These are phyloP conservation scores for Quercus bicolor DNA, from an alignment of 306 rosid genomes.

Conservation along the genomic window DNA sequence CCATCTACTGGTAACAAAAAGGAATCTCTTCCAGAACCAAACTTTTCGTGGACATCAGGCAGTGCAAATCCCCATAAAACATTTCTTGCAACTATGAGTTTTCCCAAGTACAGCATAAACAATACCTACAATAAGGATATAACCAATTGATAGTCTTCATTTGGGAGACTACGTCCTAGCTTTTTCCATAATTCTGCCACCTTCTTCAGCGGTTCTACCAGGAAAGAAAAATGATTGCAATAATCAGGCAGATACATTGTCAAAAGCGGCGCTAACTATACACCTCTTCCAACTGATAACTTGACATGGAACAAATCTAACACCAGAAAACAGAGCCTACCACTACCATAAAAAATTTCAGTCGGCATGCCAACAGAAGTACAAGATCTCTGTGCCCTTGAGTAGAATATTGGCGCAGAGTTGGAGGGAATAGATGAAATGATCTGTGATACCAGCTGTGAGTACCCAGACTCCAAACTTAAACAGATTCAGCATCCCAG, in stretches of 20 bases:
- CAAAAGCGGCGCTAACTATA: slow-evolving; percentile 23
- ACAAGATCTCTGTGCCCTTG: background rate
- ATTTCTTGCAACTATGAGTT: slow-evolving; percentile 10
- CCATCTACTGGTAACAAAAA: slow-evolving; percentile 24
- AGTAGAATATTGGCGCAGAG: background rate
- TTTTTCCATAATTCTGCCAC: slow-evolving; percentile 16
- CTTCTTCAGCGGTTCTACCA: slow-evolving; percentile 25
- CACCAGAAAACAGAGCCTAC: slow-evolving; percentile 22
- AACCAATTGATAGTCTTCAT: slow-evolving; percentile 8
- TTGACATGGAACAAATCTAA: slow-evolving; percentile 1
- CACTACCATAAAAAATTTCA: background rate
- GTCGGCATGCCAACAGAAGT: background rate
- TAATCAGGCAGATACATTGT: slow-evolving; percentile 7
- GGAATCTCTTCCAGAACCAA: slow-evolving; percentile 28
- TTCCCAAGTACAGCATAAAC: slow-evolving; percentile 27
- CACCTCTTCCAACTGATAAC: slow-evolving; percentile 30
- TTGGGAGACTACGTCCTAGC: slow-evolving; percentile 19
- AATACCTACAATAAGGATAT: slow-evolving; percentile 12
- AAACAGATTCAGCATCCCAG: slow-evolving; percentile 11
- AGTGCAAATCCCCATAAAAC: slow-evolving; percentile 21
- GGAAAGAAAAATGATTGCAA: slow-evolving; percentile 11
- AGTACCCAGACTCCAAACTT: slow-evolving; percentile 23
- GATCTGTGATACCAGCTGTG: slow-evolving; percentile 20
- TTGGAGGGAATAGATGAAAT: background rate
- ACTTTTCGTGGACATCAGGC: slow-evolving; percentile 19